A percentile compares a stretch with the other conserved stretches of the same genome.
These are phyloP conservation scores for Didymella lethalis DNA, from an alignment of 2,329 filamentous ascomycete genomes.

Conservation along the genomic window DNA sequence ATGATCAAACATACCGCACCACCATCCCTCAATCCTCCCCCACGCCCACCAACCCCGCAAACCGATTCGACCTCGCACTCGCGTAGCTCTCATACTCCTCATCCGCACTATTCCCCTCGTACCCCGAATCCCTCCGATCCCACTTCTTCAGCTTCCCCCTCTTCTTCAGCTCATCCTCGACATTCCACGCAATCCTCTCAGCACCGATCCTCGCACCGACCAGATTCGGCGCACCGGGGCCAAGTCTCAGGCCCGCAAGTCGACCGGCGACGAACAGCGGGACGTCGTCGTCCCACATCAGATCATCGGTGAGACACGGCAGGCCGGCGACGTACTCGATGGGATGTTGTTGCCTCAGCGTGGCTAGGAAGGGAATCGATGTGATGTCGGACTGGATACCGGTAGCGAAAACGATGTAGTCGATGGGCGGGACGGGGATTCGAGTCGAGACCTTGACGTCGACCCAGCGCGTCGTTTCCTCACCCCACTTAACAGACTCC, in stretches of 20 bases:
- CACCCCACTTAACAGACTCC: conserved; percentile 60
- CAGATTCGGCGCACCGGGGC: conserved; percentile 76
- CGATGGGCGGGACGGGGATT: conserved; percentile 59
- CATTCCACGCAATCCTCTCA: conserved; percentile 75
- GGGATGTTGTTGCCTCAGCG: conserved; percentile 66
- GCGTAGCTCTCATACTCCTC: conserved; percentile 45
- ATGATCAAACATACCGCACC: too few species aligned
- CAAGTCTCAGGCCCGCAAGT: conserved; percentile 71
- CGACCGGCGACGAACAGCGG: conserved; percentile 76
- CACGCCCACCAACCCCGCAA: conserved; percentile 42
- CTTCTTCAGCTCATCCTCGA: conserved; percentile 64
- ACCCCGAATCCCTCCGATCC: conserved; percentile 13
- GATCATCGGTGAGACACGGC: conserved; percentile 76
- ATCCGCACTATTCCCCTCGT: conserved; percentile 24
- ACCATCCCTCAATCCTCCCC: background rate
- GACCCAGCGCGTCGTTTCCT: conserved; percentile 50
- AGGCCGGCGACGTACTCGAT: conserved; percentile 70
- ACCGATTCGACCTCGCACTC: conserved; percentile 55
- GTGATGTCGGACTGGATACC: conserved; percentile 71
- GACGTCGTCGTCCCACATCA: conserved; percentile 77
- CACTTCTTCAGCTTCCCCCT: conserved; percentile 26
- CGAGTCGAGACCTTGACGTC: conserved; percentile 58
- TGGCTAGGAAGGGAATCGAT: conserved; percentile 67
- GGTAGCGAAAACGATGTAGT: conserved; percentile 80
- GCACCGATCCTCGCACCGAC: conserved; percentile 76